Percentiles rank a stretch among this genome's conserved stretches.
These are phyloP conservation scores for Epichloe hybrida DNA, from an alignment of 2,329 filamentous ascomycete genomes.

Conservation along the genomic window DNA sequence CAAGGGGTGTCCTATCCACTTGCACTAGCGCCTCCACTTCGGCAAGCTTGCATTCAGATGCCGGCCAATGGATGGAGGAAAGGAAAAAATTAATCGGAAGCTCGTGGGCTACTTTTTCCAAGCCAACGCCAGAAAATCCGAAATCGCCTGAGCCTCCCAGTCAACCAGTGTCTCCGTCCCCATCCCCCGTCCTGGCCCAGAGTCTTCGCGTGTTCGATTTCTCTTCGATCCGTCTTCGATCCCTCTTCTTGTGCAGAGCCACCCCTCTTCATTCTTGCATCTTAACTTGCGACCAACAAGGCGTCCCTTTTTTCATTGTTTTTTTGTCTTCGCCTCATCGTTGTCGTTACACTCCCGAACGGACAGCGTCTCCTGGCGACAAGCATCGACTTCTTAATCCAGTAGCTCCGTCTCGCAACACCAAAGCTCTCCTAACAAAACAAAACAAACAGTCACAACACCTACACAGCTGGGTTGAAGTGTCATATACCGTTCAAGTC, in stretches of 20 bases:
- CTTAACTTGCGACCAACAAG: not conserved
- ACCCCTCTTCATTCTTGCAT: not conserved
- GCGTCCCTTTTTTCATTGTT: not conserved
- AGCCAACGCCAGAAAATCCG: conserved; percentile 13
- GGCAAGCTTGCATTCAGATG: conserved; percentile 20
- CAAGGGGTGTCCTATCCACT: conserved; percentile 14
- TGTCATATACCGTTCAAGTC: not conserved
- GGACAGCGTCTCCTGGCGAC: not conserved
- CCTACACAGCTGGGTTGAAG: not conserved
- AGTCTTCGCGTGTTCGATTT: not conserved
- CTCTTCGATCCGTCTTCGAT: not conserved
- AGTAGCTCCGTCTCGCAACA: not conserved
- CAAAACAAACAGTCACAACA: too few relatives aligned
- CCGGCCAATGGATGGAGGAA: conserved; percentile 22
- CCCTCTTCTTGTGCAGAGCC: not conserved
- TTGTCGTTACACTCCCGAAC: not conserved
- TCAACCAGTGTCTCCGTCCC: conserved; percentile 6
- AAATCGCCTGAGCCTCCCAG: conserved; percentile 11
- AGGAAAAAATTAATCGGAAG: conserved; percentile 25
- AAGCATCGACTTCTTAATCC: not conserved
- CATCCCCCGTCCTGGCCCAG: conserved; percentile 6
- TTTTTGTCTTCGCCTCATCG: not conserved
- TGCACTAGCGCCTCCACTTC: conserved; percentile 20
- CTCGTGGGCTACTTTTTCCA: conserved; percentile 16
- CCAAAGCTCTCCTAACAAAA: not conserved